These are phyloP conservation scores for Fusarium sp. DNA, from an alignment of 2,329 filamentous ascomycete species.

Conservation along the genomic window DNA sequence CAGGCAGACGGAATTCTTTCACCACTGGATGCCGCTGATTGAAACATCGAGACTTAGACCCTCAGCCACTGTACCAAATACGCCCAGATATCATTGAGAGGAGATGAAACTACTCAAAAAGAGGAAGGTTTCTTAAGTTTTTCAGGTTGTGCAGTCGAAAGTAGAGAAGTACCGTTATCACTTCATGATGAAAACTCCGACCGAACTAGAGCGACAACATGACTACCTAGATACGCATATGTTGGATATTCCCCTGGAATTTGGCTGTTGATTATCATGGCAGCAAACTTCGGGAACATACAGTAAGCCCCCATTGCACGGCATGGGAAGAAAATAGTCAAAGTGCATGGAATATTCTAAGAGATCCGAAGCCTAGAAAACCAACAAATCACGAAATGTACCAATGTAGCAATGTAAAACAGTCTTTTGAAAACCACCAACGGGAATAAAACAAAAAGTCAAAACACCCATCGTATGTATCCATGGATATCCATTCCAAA, in stretches of 20 bases:
- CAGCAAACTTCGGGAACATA: neutral
- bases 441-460: conserved; percentile 3
- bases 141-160: neutral
- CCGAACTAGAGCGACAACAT: neutral
- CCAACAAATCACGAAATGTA: neutral
- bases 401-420: neutral
- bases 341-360: neutral
- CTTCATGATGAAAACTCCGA: neutral
- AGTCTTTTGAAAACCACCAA: conserved; percentile 4
- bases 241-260: neutral
- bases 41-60: neutral
- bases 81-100: neutral
- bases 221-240: neutral
- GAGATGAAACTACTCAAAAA: neutral
- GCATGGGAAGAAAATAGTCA: neutral
- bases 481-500: conserved; percentile 23
- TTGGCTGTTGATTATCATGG: neutral
- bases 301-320: neutral
- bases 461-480: conserved; percentile 16
- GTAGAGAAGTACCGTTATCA: neutral
- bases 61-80: neutral
- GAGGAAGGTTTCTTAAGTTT: neutral
- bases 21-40: neutral
- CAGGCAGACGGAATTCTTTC: neutral
- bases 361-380: neutral